phyloP scores from a whole-genome alignment of 2,329 filamentous ascomycete genomes.

The Bertia moriformis region DNA sequence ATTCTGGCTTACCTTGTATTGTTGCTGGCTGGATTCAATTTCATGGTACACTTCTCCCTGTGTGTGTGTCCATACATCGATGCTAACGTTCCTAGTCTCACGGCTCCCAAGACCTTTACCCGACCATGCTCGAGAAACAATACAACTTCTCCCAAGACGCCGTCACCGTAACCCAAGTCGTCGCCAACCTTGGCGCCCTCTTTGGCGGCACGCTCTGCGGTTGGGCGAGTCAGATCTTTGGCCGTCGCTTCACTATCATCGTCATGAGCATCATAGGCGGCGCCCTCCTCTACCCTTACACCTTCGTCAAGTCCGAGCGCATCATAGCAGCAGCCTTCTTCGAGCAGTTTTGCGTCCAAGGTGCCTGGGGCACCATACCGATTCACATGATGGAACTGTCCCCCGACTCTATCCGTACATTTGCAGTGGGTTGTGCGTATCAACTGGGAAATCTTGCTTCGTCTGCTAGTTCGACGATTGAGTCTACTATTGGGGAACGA shows the following conservation, averaged over 20 bases:
- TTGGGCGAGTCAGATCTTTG: slow-evolving; percentile 55
- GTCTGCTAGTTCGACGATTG: slow-evolving; percentile 59
- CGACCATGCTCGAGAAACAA: slow-evolving; percentile 42
- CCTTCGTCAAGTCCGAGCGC: slow-evolving; percentile 43
- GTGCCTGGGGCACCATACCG: slow-evolving; percentile 63
- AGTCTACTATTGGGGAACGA: slow-evolving; percentile 58
- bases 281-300: slow-evolving; percentile 72
- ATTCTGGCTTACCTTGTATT: slow-evolving; percentile 69
- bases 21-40: slow-evolving; percentile 84
- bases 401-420: slow-evolving; percentile 58
- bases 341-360: slow-evolving; percentile 66
- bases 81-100: neutral
- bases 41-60: slow-evolving; percentile 70
- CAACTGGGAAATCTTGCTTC: slow-evolving; percentile 66
- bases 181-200: slow-evolving; percentile 60
- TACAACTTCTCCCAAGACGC: slow-evolving; percentile 33
- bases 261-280: slow-evolving; percentile 50
- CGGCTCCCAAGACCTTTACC: slow-evolving; percentile 39
- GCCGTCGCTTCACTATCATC: slow-evolving; percentile 55
- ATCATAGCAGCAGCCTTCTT: slow-evolving; percentile 75
- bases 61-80: slow-evolving; percentile 27
- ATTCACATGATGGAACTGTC: slow-evolving; percentile 68
- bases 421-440: slow-evolving; percentile 61
- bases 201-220: slow-evolving; percentile 52
- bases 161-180: slow-evolving; percentile 57